A percentile compares a stretch with the other conserved stretches of the same genome.
These are phyloP conservation scores for Neofusicoccum sp. DNA, from an alignment of 2,329 filamentous ascomycete genomes.

Conservation along the genomic window DNA sequence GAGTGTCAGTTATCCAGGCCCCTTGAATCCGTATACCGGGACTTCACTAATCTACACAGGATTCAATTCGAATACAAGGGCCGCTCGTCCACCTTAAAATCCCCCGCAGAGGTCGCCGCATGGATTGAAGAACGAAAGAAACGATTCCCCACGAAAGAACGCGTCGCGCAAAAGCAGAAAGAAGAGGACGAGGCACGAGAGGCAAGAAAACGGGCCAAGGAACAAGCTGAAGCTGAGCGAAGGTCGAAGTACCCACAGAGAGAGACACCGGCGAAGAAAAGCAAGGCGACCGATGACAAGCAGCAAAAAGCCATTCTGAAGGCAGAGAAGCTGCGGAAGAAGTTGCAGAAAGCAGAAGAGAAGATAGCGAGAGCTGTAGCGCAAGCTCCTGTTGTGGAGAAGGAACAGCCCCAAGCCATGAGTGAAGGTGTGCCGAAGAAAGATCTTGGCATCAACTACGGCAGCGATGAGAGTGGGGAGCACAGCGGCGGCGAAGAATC, in stretches of 20 bases:
- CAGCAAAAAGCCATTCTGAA: constrained; percentile 21
- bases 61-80: constrained; percentile 55
- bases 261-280: constrained; percentile 3
- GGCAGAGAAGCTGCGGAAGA: constrained; percentile 35
- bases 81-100: constrained; percentile 53
- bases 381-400: background rate
- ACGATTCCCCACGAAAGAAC: constrained; percentile 75
- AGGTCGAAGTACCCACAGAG: background rate
- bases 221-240: constrained; percentile 1
- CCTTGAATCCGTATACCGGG: constrained; percentile 10
- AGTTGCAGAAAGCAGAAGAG: constrained; percentile 29
- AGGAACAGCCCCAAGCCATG: background rate
- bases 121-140: constrained; percentile 81
- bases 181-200: constrained; percentile 31
- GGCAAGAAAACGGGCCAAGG: constrained; percentile 23
- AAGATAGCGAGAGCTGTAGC: constrained; percentile 6
- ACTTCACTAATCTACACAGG: constrained; percentile 20
- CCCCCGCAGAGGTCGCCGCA: constrained; percentile 66
- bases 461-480: constrained; percentile 30
- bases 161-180: constrained; percentile 63
- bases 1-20: constrained; percentile 50
- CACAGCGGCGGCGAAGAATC: constrained; percentile 21
- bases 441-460: constrained; percentile 33
- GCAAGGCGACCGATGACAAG: constrained; percentile 1
- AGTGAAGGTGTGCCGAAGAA: constrained; percentile 16